These are phyloP conservation scores for Phytophthora citricola DNA, from an alignment of 352 stramenopile genomes.

Conservation along the genomic window DNA sequence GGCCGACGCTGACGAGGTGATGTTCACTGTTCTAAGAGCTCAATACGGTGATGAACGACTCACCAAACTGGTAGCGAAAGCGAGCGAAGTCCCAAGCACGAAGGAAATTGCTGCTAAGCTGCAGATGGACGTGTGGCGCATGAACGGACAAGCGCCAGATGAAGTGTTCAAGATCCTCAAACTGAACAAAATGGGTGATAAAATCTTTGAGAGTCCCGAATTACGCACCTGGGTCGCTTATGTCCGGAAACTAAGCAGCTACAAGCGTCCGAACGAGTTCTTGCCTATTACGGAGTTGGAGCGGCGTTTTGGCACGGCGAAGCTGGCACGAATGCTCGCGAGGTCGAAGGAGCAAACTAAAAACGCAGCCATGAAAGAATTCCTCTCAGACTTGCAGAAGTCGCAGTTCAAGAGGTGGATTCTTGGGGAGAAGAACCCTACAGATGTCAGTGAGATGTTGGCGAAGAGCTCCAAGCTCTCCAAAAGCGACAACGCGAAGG, in stretches of 20 bases:
- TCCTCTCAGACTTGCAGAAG: background rate
- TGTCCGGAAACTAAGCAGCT: background rate
- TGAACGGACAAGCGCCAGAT: background rate
- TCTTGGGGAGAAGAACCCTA: background rate
- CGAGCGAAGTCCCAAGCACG: background rate
- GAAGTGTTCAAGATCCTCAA: slow-evolving; percentile 5
- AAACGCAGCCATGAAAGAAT: background rate
- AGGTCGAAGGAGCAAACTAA: background rate
- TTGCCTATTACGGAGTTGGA: background rate
- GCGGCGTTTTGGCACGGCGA: background rate
- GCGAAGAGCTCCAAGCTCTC: background rate
- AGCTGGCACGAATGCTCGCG: background rate
- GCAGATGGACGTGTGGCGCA: background rate
- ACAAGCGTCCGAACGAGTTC: background rate
- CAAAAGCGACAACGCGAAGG: background rate
- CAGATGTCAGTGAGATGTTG: background rate
- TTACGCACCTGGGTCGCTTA: background rate
- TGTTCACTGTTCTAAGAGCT: background rate
- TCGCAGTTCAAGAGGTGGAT: background rate
- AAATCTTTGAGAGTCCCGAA: slow-evolving; percentile 1
- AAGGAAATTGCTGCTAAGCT: background rate
- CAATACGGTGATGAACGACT: background rate
- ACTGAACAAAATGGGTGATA: background rate
- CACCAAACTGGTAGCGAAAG: background rate
- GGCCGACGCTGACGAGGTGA: background rate